Evolutionary conservation across 345 rosid genomes (phyloP), one percentile per base, ranked within the genome.

Genomic region (Rubroshorea leprosula): DNA sequence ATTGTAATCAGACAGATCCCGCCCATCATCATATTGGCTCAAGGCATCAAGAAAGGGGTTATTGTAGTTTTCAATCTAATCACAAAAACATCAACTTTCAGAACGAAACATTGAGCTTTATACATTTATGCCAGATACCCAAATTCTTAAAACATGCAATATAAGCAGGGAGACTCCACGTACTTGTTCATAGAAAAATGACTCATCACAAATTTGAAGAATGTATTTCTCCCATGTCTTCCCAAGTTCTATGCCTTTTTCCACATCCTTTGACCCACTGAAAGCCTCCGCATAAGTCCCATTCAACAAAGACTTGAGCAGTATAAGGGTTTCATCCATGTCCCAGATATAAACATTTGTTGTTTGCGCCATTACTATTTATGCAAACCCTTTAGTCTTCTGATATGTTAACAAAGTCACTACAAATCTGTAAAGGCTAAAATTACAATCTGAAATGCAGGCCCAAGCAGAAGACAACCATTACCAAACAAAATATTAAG

Each of bases 261-360:
- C 63, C 11, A 54, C 75, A 74, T 90, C 95, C 68, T 90, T 90
- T 25, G 59, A 57, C 16, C 86, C 85, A 51, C 49, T 52, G 65
- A 73, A 83, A 6, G 72, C 69, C 70, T 77, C 69, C 0, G 94
- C 87, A 44, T 83, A 90, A 8, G 75, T 73, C 44, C 89, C 84
- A 55, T 77, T 82, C 58, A 90, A 57, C 73, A 90, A 74, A 67
- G 96, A 85, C 80, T 89, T 85, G 25, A 90, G 88, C 61, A 90
- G 72, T 70, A 90, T 83, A 35, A 90, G 97, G 54, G 97, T 90
- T 78, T 87, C 97, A 58, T 90, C 96, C 93, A 85, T 83, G 72
- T 87, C 95, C 97, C 97, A 90, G 29, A 87, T 57, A 63, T 81
- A 85, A 5, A 87, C 92, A 67, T 78, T 76, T 53, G 71, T 79